Percentiles rank a stretch among this genome's conserved stretches.
These are phyloP conservation scores for Cryomyces antarcticus DNA, from an alignment of 495 filamentous ascomycete species.

Conservation along the genomic window DNA sequence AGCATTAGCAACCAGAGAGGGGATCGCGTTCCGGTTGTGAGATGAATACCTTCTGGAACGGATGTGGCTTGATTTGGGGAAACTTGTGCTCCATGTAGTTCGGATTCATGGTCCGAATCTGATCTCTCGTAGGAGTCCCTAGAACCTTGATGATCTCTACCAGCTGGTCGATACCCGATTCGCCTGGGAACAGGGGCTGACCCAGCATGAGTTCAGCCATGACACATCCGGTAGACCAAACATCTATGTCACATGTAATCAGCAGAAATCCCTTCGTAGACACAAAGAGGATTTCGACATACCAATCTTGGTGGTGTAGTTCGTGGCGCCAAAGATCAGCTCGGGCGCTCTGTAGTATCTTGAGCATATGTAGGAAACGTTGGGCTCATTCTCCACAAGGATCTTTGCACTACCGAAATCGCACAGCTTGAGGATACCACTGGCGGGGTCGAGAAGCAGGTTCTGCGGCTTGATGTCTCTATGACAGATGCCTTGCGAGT, in stretches of 20 bases:
- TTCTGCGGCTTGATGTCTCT: slow-evolving; percentile 99
- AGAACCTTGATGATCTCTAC: slow-evolving; percentile 99
- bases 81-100: slow-evolving; percentile 99
- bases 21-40: neutral
- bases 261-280: neutral
- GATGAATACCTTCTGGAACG: slow-evolving; percentile 66
- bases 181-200: slow-evolving; percentile 95
- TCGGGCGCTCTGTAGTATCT: slow-evolving; percentile 96
- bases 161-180: slow-evolving; percentile 95
- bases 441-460: slow-evolving; percentile 73
- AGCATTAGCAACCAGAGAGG: neutral
- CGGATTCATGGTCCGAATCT: slow-evolving; percentile 99
- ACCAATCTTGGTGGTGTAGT: slow-evolving; percentile 99
- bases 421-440: slow-evolving; percentile 88
- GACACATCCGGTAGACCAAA: slow-evolving; percentile 97
- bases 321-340: slow-evolving; percentile 95
- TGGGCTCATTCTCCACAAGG: slow-evolving; percentile 93
- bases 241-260: slow-evolving; percentile 38
- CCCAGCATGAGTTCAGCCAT: slow-evolving; percentile 99
- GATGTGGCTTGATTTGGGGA: slow-evolving; percentile 98
- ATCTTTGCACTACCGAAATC: slow-evolving; percentile 99
- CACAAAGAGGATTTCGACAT: slow-evolving; percentile 16
- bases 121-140: slow-evolving; percentile 91
- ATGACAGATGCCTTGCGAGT: slow-evolving; percentile 98
- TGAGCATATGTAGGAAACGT: slow-evolving; percentile 99